A percentile compares a stretch with the other conserved stretches of the same genome.
Conservation (phyloP, 1,284 basidiomycete species). For the Sporisorium graminicola region DNA sequence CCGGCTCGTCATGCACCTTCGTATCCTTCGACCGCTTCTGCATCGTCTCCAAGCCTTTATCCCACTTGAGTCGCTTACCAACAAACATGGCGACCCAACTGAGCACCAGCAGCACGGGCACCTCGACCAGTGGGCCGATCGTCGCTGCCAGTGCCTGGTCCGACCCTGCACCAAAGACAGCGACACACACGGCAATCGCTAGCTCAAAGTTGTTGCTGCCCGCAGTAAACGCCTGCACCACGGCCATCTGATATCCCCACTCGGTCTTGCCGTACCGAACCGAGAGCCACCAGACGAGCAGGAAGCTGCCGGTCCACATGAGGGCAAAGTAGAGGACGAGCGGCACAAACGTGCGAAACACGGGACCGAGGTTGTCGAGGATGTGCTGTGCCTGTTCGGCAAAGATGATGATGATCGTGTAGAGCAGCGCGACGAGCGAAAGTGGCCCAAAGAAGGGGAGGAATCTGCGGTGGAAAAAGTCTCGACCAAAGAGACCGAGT, state of each 20-base stretch:
- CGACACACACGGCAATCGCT: slow-evolving; percentile 85
- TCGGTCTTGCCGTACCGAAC: slow-evolving; percentile 52
- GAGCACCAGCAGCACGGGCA: slow-evolving; percentile 79
- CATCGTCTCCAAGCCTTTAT: slow-evolving; percentile 17
- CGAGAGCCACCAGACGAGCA: slow-evolving; percentile 71
- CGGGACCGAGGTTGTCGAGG: slow-evolving; percentile 56
- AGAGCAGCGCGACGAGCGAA: slow-evolving; percentile 74
- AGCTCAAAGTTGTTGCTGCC: slow-evolving; percentile 74
- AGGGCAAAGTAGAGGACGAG: slow-evolving; percentile 79
- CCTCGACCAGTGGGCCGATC: slow-evolving; percentile 66
- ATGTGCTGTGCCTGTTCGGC: slow-evolving; percentile 75
- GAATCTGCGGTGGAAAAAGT: slow-evolving; percentile 75
- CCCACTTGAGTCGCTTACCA: slow-evolving; percentile 61
- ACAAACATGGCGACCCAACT: slow-evolving; percentile 80
- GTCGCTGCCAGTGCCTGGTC: slow-evolving; percentile 56
- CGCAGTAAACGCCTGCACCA: slow-evolving; percentile 72
- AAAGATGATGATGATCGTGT: slow-evolving; percentile 82
- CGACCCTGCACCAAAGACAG: slow-evolving; percentile 74
- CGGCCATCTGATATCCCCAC: slow-evolving; percentile 69
- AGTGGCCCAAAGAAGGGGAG: slow-evolving; percentile 79
- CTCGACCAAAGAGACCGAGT: slow-evolving; percentile 72
- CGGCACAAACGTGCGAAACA: slow-evolving; percentile 76
- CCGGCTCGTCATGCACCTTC: neutral
- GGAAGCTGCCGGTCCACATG: slow-evolving; percentile 81
- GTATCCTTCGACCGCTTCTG: slow-evolving; percentile 9